These are phyloP conservation scores for Pelargonium nanum DNA, from an alignment of 345 rosid genomes.

Conservation along the genomic window DNA sequence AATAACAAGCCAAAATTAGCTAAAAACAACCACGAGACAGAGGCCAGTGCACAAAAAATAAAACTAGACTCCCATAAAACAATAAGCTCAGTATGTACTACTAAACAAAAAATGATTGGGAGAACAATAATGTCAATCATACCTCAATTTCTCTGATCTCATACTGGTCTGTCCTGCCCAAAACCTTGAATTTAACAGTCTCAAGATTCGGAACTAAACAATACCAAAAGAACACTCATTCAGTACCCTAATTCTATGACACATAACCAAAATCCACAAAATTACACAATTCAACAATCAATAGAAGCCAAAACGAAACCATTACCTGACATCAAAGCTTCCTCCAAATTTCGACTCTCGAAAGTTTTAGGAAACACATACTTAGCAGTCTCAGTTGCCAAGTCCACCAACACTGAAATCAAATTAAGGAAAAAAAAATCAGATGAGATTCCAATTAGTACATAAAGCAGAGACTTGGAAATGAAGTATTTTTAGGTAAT, in stretches of 20 bases:
- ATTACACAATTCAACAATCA: neutral
- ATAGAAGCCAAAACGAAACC: neutral
- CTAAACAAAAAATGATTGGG: no score
- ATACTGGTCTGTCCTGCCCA: conserved; percentile 43
- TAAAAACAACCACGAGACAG: no score
- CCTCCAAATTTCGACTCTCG: conserved; percentile 47
- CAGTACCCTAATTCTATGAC: neutral
- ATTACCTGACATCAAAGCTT: conserved; percentile 49
- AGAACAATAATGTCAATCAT: no score
- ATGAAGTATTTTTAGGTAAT: neutral
- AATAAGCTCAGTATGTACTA: no score
- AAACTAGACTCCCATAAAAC: no score
- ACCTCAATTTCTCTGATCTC: conserved; percentile 91
- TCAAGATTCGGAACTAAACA: conserved; percentile 72
- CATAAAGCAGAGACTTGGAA: neutral
- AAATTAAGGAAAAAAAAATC: neutral
- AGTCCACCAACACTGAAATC: conserved; percentile 53
- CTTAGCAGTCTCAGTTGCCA: conserved; percentile 57
- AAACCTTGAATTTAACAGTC: conserved; percentile 48
- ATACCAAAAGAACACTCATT: neutral
- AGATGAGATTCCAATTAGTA: neutral
- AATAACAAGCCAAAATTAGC: no score
- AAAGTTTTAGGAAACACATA: conserved; percentile 45
- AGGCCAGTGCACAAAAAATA: no score
- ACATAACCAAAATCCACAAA: neutral